Evolutionary conservation across 2,329 filamentous ascomycete genomes (phyloP), one percentile per base, ranked within the genome.

Genomic region (Paradendryphiella salina): DNA sequence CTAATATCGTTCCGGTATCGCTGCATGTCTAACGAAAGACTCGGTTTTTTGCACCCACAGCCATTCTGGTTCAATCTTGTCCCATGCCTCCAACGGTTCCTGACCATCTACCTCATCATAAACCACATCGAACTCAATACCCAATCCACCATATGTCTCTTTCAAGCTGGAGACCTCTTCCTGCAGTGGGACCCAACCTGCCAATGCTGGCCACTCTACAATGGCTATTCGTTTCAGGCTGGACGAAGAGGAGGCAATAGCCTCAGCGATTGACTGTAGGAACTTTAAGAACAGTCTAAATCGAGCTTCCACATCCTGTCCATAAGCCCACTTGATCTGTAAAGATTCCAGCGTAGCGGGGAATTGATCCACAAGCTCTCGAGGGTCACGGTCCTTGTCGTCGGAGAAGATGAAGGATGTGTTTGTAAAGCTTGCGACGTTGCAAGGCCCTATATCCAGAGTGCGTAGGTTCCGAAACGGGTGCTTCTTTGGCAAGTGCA

Each of bases 371-470:
- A 40, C 32, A 18, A 47, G 36, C 13, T 20, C 14, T 17, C 21
- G 17, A 6, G 10, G 21, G 21, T 28, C 9, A 10, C 7, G 7
- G 5, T 10, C 21, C 18, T 14, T 9, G 17, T 14, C n/a, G 7
- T 2, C 14, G 14, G 10, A 17, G 14, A 29, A 9, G 14, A 15
- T 15, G 13, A 29, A 14, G 18, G 23, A 39, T 18, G 23, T 39
- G 6, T 18, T 23, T n/a, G 3, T 21, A 23, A 46, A 46, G 6
- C 42, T 51, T 8, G 7, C 26, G 18, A 23, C 4, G 18, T 31
- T 36, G 26, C 49, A 52, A 21, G 49, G 49, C 14, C 49, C 43
- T 3, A 52, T 42, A n/a, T 52, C 33, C 15, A 52, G 21, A 9
- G 28, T 47, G 14, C 31, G 43, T 21, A 52, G 23, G 13, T 14